Evolutionary conservation across 2,329 filamentous ascomycete genomes (phyloP), one percentile per base, ranked within the genome.

Genomic region (Colletotrichum limetticola): DNA sequence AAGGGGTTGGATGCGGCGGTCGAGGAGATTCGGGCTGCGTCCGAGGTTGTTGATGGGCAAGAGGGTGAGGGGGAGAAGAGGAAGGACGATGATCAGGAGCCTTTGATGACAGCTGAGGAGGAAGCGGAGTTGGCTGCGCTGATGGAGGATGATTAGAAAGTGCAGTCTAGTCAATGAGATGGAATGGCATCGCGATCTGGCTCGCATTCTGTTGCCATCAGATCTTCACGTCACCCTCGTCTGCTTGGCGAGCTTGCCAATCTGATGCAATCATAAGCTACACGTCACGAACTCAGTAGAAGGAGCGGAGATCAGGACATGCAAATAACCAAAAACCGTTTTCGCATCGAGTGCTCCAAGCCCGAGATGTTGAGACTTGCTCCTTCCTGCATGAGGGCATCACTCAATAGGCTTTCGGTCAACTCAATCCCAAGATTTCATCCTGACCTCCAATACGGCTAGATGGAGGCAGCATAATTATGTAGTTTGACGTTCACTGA

Each of bases 111-210:
- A 5, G 93, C 91, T 14, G 96, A 98, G 77, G 97, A 99, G 81
- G 96, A 98, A 82, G 92, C 93, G 5, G 97, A 98, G 82, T 86
- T 99, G 75, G 95, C 95, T 16, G 97, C 95, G 75, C 84, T 99
- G 80, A 94, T 99, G 94, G 94, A 92, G 69, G 92, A 94, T 74
- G 92, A 94, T 75, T 88, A 82, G 75, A n/a, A 42, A 11, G 32
- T 5, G 24, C 16, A 8, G 59, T 16, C 12, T n/a, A 11, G 32
- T 49, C 14, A 32, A 9, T 62, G 30, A 9, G n/a, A 16, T 9
- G 32, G 5, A 6, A 24, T 4, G 22, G 6, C 7, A 16, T 53
- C 12, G 4, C 42, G n/a, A 26, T n/a, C 19, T 9, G 7, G 7
- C n/a, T n/a, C 8, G 19, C 42, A 49, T 49, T n/a, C 42, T 22